Evolutionary conservation across 345 rosid species (phyloP).

Genomic region (Passiflora organensis): DNA sequence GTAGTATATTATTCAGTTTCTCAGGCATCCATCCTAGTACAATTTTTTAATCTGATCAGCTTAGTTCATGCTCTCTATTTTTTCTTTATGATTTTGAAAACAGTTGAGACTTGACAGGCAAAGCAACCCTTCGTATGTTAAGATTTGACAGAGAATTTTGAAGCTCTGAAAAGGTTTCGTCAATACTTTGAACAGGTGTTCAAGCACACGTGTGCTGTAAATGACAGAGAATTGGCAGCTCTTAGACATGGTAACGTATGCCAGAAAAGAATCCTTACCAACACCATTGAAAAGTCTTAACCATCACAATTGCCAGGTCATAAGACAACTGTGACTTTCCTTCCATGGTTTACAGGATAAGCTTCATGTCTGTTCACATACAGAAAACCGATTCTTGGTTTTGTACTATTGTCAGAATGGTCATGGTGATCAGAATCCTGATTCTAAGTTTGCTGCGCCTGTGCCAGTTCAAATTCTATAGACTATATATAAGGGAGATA

Average conservation of each 20-base stretch:
- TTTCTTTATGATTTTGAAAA: not conserved
- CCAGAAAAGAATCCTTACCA: slow-evolving; percentile 16
- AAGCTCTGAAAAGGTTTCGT: not conserved
- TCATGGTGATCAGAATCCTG: no score
- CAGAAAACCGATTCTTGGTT: no score
- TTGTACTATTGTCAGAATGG: no score
- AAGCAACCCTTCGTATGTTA: slow-evolving; percentile 8
- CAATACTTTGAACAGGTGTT: slow-evolving; percentile 22
- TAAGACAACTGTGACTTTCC: slow-evolving; percentile 20
- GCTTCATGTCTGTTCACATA: no score
- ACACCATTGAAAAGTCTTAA: slow-evolving; percentile 19
- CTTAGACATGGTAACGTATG: slow-evolving; percentile 13
- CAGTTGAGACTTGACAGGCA: not conserved
- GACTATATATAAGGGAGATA: no score
- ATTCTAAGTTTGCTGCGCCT: not conserved
- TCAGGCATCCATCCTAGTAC: not conserved
- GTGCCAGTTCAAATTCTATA: no score
- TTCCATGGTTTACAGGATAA: no score
- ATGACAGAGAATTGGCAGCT: slow-evolving; percentile 13
- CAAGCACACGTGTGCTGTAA: slow-evolving; percentile 28
- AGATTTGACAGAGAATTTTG: slow-evolving; percentile 5
- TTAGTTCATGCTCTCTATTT: not conserved
- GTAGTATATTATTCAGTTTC: not conserved
- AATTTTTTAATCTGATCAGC: not conserved
- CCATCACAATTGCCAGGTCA: slow-evolving; percentile 6